Conservation (phyloP, 108 stramenopile genomes). For the Epithemia pelagica region DNA sequence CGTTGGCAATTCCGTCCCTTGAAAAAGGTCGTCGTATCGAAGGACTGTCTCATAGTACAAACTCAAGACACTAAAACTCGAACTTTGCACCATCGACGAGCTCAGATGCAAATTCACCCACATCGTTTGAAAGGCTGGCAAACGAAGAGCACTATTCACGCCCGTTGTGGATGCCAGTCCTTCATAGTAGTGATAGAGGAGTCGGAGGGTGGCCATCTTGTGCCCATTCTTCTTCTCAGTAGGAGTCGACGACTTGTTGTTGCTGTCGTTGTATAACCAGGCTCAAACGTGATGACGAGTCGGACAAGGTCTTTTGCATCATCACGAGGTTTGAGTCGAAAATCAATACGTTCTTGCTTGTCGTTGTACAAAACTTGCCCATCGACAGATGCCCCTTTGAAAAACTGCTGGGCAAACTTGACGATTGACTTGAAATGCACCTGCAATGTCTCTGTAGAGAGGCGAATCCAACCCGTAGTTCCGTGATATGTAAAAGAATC, state of each 20-base stretch:
- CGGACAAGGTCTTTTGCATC: neutral
- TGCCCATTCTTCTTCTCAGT: too few species aligned
- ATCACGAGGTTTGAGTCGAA: constrained; percentile 1
- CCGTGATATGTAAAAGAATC: too few species aligned
- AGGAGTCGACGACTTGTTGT: too few species aligned
- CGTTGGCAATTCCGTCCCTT: too few species aligned
- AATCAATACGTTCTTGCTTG: constrained; percentile 2
- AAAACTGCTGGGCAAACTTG: constrained; percentile 2
- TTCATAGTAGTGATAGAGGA: constrained; percentile 69
- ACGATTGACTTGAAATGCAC: neutral
- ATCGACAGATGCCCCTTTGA: constrained; percentile 4
- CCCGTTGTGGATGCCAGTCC: constrained; percentile 68
- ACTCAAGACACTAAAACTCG: constrained; percentile 48
- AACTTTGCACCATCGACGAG: constrained; percentile 50
- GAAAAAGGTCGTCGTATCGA: constrained; percentile 45
- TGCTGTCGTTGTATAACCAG: constrained; percentile 1
- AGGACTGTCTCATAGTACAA: constrained; percentile 63
- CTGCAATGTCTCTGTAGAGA: constrained; percentile 4
- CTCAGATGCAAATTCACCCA: constrained; percentile 49
- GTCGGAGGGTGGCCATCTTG: constrained; percentile 47
- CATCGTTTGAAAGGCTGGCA: constrained; percentile 45
- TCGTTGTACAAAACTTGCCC: constrained; percentile 2
- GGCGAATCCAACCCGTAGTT: too few species aligned
- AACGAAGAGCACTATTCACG: constrained; percentile 44
- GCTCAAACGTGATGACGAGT: constrained; percentile 1